Conservation (phyloP, 2,329 filamentous ascomycete genomes). For the Biscogniauxia mediterranea region DNA sequence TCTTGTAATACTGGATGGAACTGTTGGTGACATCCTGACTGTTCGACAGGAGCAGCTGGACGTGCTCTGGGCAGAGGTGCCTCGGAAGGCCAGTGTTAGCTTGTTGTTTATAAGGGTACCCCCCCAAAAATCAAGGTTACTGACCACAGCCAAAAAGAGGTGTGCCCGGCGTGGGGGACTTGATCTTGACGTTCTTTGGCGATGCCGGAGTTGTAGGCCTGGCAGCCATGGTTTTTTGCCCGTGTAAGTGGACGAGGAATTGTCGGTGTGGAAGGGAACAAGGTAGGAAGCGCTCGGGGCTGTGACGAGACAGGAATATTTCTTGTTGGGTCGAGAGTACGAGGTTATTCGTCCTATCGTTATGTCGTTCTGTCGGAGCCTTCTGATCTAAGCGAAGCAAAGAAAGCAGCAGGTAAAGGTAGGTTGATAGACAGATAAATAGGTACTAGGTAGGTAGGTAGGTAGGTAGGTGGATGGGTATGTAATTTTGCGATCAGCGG, state of each 20-base stretch:
- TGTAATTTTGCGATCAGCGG: neutral
- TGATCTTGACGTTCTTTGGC: conserved; percentile 57
- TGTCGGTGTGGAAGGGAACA: neutral
- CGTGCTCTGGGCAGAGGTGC: conserved; percentile 59
- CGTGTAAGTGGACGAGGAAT: neutral
- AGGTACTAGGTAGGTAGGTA: no score
- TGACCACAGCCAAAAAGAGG: conserved; percentile 65
- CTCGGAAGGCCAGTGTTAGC: conserved; percentile 28
- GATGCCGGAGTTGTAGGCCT: conserved; percentile 33
- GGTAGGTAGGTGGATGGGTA: no score
- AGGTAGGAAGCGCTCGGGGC: no score
- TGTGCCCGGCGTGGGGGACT: conserved; percentile 55
- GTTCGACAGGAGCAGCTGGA: conserved; percentile 63
- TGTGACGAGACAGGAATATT: no score
- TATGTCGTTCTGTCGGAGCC: neutral
- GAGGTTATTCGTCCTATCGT: neutral
- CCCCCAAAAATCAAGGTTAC: conserved; percentile 25
- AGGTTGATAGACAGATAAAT: no score
- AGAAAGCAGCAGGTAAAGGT: neutral
- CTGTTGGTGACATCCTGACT: conserved; percentile 64
- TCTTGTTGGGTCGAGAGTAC: no score
- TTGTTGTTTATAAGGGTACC: neutral
- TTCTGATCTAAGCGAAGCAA: neutral
- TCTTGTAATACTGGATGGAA: conserved; percentile 70
- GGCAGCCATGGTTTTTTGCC: conserved; percentile 26